These are phyloP conservation scores for Lobosporangium transversale DNA, from an alignment of 192 early-diverging fungal genomes.

Conservation along the genomic window DNA sequence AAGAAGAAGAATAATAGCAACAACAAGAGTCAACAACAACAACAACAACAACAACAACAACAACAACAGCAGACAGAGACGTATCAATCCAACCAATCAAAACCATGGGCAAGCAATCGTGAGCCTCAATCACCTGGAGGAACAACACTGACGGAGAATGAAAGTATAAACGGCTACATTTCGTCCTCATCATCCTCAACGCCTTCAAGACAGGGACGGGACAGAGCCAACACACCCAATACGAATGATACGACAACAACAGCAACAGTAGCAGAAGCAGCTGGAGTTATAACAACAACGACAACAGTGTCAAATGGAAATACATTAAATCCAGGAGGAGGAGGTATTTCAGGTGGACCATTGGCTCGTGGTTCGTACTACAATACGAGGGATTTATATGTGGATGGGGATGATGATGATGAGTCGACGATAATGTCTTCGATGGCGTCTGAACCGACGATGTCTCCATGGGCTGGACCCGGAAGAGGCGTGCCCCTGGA, in stretches of 20 bases:
- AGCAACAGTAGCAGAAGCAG: not conserved
- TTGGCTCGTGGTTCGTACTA: constrained; percentile 21
- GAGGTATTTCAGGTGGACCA: not conserved
- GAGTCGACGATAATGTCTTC: constrained; percentile 28
- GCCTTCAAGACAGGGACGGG: constrained; percentile 3
- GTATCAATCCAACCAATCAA: constrained; percentile 9
- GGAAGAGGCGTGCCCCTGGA: constrained; percentile 23
- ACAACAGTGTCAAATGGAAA: not conserved
- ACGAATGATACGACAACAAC: not conserved
- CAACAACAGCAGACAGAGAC: not conserved
- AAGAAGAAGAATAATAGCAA: not conserved
- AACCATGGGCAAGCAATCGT: constrained; percentile 13
- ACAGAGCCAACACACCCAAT: not conserved
- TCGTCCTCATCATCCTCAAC: constrained; percentile 33
- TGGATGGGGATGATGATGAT: constrained; percentile 37
- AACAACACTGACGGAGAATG: constrained; percentile 37
- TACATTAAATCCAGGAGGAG: not conserved
- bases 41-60: too few species aligned
- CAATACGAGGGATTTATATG: constrained; percentile 33
- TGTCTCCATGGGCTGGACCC: constrained; percentile 36
- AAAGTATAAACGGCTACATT: constrained; percentile 33
- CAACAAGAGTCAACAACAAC: too few species aligned
- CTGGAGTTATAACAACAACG: not conserved
- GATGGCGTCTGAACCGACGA: constrained; percentile 24
- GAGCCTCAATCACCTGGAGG: constrained; percentile 36